A percentile compares a stretch with the other conserved stretches of the same genome.
Evolutionary conservation across 2,329 filamentous ascomycete genomes (phyloP).

Genomic region (Fusarium veterinarium): DNA sequence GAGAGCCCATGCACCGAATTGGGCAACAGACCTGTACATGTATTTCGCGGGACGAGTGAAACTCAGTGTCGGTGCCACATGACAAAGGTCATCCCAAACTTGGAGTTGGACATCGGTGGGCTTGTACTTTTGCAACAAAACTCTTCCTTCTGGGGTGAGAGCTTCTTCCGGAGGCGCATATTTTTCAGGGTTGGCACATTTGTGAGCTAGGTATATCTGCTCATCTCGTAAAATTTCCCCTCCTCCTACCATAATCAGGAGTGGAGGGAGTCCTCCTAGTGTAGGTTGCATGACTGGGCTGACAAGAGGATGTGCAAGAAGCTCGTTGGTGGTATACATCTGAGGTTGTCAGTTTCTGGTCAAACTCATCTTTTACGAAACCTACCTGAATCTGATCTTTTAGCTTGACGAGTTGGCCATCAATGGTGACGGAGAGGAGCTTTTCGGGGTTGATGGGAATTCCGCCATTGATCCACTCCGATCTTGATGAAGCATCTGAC

Average conservation of each 20-base stretch:
- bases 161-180: slow-evolving; percentile 77
- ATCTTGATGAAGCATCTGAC: slow-evolving; percentile 34
- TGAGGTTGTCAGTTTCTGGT: slow-evolving; percentile 50
- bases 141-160: slow-evolving; percentile 71
- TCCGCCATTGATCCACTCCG: slow-evolving; percentile 45
- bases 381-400: slow-evolving; percentile 91
- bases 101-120: slow-evolving; percentile 94
- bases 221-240: slow-evolving; percentile 92
- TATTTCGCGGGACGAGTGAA: slow-evolving; percentile 96
- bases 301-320: slow-evolving; percentile 87
- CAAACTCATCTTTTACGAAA: not conserved
- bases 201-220: slow-evolving; percentile 94
- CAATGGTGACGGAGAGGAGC: slow-evolving; percentile 73
- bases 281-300: slow-evolving; percentile 90
- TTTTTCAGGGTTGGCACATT: slow-evolving; percentile 83
- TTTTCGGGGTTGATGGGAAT: slow-evolving; percentile 45
- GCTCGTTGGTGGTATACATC: slow-evolving; percentile 83
- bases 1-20: slow-evolving; percentile 93
- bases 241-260: slow-evolving; percentile 88
- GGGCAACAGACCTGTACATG: slow-evolving; percentile 93
- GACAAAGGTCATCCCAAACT: slow-evolving; percentile 95
- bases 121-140: slow-evolving; percentile 72
- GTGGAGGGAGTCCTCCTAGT: slow-evolving; percentile 87
- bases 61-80: slow-evolving; percentile 91
- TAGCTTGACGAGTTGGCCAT: slow-evolving; percentile 76